phyloP scores from a whole-genome alignment of 768 basidiomycete genomes.

The Boletellus sp. region DNA sequence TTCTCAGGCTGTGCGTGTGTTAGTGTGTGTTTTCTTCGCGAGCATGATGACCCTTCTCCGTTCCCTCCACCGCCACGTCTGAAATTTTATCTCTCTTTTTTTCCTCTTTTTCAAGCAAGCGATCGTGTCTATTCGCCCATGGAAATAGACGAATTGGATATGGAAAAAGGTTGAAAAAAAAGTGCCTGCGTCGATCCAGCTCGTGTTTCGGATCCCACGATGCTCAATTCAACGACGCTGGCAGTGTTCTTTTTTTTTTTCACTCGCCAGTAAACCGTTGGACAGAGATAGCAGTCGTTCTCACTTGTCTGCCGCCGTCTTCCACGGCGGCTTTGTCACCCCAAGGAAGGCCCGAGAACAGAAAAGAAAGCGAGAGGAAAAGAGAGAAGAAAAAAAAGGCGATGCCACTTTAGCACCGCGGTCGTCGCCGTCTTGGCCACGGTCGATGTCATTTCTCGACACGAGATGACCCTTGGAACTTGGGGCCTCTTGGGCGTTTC shows the following conservation, averaged over 20 bases:
- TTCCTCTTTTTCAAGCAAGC: background rate
- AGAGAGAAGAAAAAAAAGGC: background rate
- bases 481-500: background rate
- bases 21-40: too few species aligned
- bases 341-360: background rate
- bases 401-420: background rate
- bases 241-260: background rate
- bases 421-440: background rate
- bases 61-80: too few species aligned
- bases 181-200: background rate
- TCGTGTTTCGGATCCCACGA: conserved; percentile 2
- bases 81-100: too few species aligned
- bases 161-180: background rate
- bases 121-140: background rate
- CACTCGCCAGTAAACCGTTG: background rate
- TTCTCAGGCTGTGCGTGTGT: too few species aligned
- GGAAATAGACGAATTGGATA: background rate
- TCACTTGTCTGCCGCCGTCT: background rate
- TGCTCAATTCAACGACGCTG: background rate
- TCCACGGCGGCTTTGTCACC: background rate
- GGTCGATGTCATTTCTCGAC: background rate
- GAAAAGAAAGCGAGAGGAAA: too few species aligned
- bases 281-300: background rate
- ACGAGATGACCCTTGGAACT: background rate
- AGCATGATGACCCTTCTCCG: too few species aligned